Evolutionary conservation across 176 grass and related monocot genomes (phyloP), one percentile per base, ranked within the genome.

Genomic region (Secale cereale): DNA sequence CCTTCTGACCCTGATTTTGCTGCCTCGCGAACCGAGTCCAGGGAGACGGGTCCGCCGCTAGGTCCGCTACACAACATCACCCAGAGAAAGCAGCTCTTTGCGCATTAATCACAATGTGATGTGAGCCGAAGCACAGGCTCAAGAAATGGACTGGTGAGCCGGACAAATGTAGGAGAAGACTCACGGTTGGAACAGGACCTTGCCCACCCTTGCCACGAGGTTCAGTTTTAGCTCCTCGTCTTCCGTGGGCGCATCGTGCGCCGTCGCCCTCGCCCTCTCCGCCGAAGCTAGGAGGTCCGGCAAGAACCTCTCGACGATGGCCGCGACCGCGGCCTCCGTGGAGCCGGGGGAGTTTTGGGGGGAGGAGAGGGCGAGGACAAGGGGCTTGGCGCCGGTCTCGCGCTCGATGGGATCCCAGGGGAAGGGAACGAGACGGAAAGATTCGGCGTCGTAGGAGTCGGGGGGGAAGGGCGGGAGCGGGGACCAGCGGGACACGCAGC

Each of bases 401-500:
- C 76, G 87, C 81, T 88, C 87, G 57, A 88, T 65, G 57, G 66
- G 31, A 0, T 11, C 81, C 41, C 87, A 88, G 66, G 81, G 25
- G 76, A 88, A 88, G 59, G 81, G 76, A 8, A 80, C 81, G 31
- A 88, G 76, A 57, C 41, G 66, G 66, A 84, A 43, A 17, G n/a
- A 23, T 32, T 33, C 56, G 2, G 9, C 85, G 11, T 57, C 67
- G 20, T 28, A 37, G 56, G 56, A 12, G 29, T 1, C 57, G 7
- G 9, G 2, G 8, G 65, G 14, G 11, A 88, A 74, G 40, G 87
- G 31, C 4, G 87, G 81, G 59, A 80, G 1, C 0, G 81, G 43
- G 57, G 67, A 88, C 75, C 81, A 88, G 39, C 87, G 87, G 31
- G 40, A 84, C 19, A 88, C 31, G 76, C 87, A 88, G 3, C 81